Conservation (phyloP, 805 yeast species). For the Starmerella stellata region DNA sequence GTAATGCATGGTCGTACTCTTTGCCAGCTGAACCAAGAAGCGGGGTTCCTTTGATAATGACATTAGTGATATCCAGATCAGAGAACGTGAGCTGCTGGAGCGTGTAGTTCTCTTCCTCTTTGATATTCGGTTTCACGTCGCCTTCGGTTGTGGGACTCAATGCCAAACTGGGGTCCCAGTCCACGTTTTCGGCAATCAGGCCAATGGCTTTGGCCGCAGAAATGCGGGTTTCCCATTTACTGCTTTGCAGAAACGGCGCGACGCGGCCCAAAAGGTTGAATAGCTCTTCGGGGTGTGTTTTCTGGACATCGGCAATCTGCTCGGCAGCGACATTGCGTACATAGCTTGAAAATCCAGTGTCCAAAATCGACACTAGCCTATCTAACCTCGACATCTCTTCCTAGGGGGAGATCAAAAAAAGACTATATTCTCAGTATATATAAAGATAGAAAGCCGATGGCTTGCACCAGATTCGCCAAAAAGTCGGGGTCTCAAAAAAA, state of each 20-base stretch:
- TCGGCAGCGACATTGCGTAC: slow-evolving; percentile 94
- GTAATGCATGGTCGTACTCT: slow-evolving; percentile 26
- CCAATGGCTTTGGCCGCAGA: slow-evolving; percentile 93
- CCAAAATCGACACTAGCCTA: slow-evolving; percentile 33
- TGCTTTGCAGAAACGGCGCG: slow-evolving; percentile 66
- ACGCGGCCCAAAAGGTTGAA: slow-evolving; percentile 69
- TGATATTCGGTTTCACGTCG: slow-evolving; percentile 14
- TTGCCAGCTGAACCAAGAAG: slow-evolving; percentile 48
- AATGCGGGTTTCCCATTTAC: slow-evolving; percentile 89
- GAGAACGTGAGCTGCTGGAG: slow-evolving; percentile 19
- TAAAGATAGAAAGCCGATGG: too few relatives aligned
- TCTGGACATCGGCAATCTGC: slow-evolving; percentile 84
- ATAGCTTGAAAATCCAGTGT: slow-evolving; percentile 86
- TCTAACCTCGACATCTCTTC: slow-evolving; percentile 19
- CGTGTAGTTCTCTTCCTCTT: slow-evolving; percentile 4
- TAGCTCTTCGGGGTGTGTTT: slow-evolving; percentile 85
- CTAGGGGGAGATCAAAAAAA: too few relatives aligned
- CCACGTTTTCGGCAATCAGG: slow-evolving; percentile 64
- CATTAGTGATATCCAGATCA: slow-evolving; percentile 23
- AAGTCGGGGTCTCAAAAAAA: too few relatives aligned
- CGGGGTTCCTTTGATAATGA: slow-evolving; percentile 28
- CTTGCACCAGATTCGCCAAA: too few relatives aligned
- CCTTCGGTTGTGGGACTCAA: slow-evolving; percentile 24
- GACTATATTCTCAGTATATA: too few relatives aligned
- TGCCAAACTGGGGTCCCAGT: slow-evolving; percentile 56